phyloP scores from a whole-genome alignment of 2,329 filamentous ascomycete genomes.

The Graphilbum sp. region DNA sequence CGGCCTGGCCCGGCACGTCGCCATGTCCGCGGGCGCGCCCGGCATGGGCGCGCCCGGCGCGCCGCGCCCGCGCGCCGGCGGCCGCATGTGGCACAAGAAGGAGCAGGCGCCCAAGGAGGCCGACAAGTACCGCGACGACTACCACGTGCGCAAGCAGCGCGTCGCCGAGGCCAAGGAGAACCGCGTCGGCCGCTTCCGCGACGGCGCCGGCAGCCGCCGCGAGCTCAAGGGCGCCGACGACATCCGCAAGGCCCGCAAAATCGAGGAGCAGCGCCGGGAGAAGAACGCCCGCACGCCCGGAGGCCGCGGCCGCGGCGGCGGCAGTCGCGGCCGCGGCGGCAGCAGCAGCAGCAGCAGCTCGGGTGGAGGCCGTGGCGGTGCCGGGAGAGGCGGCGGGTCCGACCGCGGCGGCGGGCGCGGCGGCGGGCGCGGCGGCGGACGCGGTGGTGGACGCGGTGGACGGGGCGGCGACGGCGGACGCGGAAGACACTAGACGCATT shows the following conservation, averaged over 20 bases:
- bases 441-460: constrained; percentile 2
- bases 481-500: no score
- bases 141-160: constrained; percentile 76
- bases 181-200: constrained; percentile 55
- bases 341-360: not conserved
- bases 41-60: constrained; percentile 13
- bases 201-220: constrained; percentile 53
- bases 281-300: constrained; percentile 68
- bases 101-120: constrained; percentile 83
- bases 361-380: not conserved
- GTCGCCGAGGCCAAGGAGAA: constrained; percentile 78
- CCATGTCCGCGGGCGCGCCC: constrained; percentile 6
- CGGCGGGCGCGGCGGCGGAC: not conserved
- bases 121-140: constrained; percentile 85
- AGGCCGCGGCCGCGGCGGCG: constrained; percentile 1
- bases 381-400: constrained; percentile 1
- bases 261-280: constrained; percentile 59
- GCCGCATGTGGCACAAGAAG: constrained; percentile 69
- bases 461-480: not conserved
- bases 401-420: constrained; percentile 1
- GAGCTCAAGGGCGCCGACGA: constrained; percentile 74
- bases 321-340: constrained; percentile 1
- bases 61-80: constrained; percentile 18
- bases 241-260: constrained; percentile 64
- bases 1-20: constrained; percentile 15